These are phyloP conservation scores for Phyllostachys edulis DNA, from an alignment of 176 grass and related monocot genomes.

Conservation along the genomic window DNA sequence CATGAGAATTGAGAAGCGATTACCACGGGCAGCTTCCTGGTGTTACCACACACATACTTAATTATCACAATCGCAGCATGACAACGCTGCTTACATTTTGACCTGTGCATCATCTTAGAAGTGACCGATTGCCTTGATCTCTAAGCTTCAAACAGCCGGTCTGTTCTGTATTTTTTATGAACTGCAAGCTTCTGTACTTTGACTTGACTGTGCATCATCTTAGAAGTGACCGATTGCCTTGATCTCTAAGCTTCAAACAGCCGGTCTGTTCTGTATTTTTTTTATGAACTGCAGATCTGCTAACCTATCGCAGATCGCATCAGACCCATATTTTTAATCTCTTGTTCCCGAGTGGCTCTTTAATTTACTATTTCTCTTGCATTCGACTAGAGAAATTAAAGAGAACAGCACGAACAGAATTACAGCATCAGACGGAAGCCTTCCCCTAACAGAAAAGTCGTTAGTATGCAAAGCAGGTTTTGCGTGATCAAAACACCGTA, in stretches of 20 bases:
- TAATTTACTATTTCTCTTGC: background rate
- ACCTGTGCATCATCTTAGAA: background rate
- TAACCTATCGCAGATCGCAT: too few species aligned
- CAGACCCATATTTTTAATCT: background rate
- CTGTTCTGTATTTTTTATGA: background rate
- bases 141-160: background rate
- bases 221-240: background rate
- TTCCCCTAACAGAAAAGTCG: background rate
- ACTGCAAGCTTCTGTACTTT: background rate
- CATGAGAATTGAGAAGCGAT: background rate
- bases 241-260: background rate
- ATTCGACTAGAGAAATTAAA: background rate
- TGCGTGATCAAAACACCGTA: slow-evolving; percentile 2
- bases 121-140: background rate
- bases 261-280: background rate
- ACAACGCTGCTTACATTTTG: background rate
- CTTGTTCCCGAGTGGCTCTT: background rate
- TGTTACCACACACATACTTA: background rate
- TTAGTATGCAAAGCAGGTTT: background rate
- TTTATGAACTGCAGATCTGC: background rate
- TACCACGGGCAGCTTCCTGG: background rate
- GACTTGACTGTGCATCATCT: background rate
- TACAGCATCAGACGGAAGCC: background rate
- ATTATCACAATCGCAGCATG: background rate
- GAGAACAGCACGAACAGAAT: background rate